A percentile compares a stretch with the other conserved stretches of the same genome.
These are phyloP conservation scores for Strobilomyces dryophilus DNA, from an alignment of 768 basidiomycete species.

Conservation along the genomic window DNA sequence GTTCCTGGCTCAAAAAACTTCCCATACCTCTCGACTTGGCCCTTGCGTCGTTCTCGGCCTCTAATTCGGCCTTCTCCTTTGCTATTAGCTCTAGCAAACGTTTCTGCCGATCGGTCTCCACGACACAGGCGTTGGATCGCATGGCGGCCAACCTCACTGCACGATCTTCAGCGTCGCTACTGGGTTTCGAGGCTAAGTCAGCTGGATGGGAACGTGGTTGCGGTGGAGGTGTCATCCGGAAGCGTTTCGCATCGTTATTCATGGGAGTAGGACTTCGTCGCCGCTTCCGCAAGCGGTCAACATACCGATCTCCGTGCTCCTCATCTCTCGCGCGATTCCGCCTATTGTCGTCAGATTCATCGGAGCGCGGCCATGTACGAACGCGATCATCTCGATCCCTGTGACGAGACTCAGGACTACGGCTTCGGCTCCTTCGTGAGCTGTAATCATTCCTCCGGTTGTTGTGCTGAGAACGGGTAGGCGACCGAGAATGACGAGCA, in stretches of 20 bases:
- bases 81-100: slow-evolving; percentile 64
- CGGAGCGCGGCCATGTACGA: slow-evolving; percentile 46
- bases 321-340: slow-evolving; percentile 27
- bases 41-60: slow-evolving; percentile 64
- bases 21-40: slow-evolving; percentile 75
- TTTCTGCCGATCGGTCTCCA: slow-evolving; percentile 67
- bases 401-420: slow-evolving; percentile 25
- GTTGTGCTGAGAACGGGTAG: slow-evolving; percentile 24
- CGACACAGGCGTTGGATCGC: slow-evolving; percentile 64
- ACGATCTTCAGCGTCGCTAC: slow-evolving; percentile 48
- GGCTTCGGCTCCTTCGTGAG: slow-evolving; percentile 27
- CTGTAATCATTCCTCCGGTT: slow-evolving; percentile 19
- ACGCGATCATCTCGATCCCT: slow-evolving; percentile 21
- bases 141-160: slow-evolving; percentile 89
- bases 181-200: slow-evolving; percentile 8
- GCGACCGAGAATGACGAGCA: slow-evolving; percentile 47
- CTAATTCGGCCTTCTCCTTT: slow-evolving; percentile 75
- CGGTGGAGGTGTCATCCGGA: slow-evolving; percentile 40
- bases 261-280: slow-evolving; percentile 34
- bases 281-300: slow-evolving; percentile 37
- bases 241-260: slow-evolving; percentile 40
- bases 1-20: slow-evolving; percentile 75
- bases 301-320: slow-evolving; percentile 19
- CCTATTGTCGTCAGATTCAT: slow-evolving; percentile 46
- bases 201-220: slow-evolving; percentile 12